Percentiles rank a stretch among this genome's conserved stretches.
These are phyloP conservation scores for Candida broadrunensis DNA, from an alignment of 805 yeast species.

Conservation along the genomic window DNA sequence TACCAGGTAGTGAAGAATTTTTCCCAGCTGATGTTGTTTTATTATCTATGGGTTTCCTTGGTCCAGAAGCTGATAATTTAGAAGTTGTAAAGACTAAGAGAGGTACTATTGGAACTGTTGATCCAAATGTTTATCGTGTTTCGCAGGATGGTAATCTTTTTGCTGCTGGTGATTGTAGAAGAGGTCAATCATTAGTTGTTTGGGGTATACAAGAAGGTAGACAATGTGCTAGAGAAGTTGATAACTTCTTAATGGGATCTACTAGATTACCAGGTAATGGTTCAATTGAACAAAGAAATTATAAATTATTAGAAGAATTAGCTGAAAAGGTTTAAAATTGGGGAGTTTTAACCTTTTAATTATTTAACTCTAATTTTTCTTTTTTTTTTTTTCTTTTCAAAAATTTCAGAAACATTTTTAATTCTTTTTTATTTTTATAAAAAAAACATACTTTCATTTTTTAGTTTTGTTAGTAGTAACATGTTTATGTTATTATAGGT, in stretches of 20 bases:
- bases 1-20: slow-evolving; percentile 90
- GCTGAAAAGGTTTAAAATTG: slow-evolving; percentile 51
- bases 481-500: too few relatives aligned
- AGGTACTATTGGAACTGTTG: slow-evolving; percentile 74
- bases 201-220: slow-evolving; percentile 99
- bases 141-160: slow-evolving; percentile 63
- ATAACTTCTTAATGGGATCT: slow-evolving; percentile 69
- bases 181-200: slow-evolving; percentile 96
- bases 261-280: slow-evolving; percentile 93
- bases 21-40: slow-evolving; percentile 94
- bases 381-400: background rate
- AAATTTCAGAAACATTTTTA: background rate
- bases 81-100: slow-evolving; percentile 68
- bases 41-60: slow-evolving; percentile 95
- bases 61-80: slow-evolving; percentile 85
- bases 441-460: too few relatives aligned
- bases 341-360: background rate
- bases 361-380: background rate
- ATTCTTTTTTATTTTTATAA: background rate
- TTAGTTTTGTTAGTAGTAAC: too few relatives aligned
- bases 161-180: slow-evolving; percentile 98
- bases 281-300: slow-evolving; percentile 83
- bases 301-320: slow-evolving; percentile 69
- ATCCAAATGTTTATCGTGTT: slow-evolving; percentile 66
- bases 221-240: slow-evolving; percentile 96